Base-by-base conservation (phyloP, 768 basidiomycete genomes). In the Phylloporus sp. region DNA sequence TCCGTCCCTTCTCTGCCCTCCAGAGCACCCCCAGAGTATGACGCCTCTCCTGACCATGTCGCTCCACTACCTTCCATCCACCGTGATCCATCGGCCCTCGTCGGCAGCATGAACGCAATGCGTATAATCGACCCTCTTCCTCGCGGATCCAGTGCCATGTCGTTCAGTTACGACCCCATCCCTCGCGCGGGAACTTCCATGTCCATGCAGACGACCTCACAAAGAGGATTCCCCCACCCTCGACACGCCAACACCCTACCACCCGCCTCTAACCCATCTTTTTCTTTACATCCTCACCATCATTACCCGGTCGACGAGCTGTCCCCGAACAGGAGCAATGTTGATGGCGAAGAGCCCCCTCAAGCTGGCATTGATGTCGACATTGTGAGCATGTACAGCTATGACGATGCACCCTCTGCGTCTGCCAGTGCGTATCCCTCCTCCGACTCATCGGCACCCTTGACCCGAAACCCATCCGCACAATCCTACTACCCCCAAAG, bases 141-240 rank as follows among this genome's bases (percentile, higher is more conserved):
- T 23, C 62, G 60, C 17, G 62, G 63, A 37, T 49, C 66, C 18
- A 64, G 63, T 36, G 55, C 59, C 28, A 56, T 58, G 58, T 56
- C 60, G 29, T 59, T 47, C 49, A 39, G 51, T 28, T 38, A 58
- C 28, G 81, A 83, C 50, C 75, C 77, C 36, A 63, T 81, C 13
- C 71, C 74, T 46, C 75, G 81, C 23, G 71, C 75, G 5, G 74
- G 74, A 15, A 82, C 81, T 17, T 78, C 82, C 26, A 75, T 81
- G 73, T 79, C 81, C 14, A 63, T 69, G 55, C 72, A 70, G 40
- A 61, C 65, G 46, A 56, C 62, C 32, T 42, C 58, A 18, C 54
- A 59, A 46, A 62, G 56, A 50, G 57, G 57, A 39, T 65, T 63
- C 40, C 63, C 56, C 38, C 70, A 59, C 43, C 71, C 70, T 39